Percentiles rank a stretch among this genome's conserved stretches.
Conservation (phyloP, 2,329 filamentous ascomycete genomes). For the Trichoderma pleuroti region DNA sequence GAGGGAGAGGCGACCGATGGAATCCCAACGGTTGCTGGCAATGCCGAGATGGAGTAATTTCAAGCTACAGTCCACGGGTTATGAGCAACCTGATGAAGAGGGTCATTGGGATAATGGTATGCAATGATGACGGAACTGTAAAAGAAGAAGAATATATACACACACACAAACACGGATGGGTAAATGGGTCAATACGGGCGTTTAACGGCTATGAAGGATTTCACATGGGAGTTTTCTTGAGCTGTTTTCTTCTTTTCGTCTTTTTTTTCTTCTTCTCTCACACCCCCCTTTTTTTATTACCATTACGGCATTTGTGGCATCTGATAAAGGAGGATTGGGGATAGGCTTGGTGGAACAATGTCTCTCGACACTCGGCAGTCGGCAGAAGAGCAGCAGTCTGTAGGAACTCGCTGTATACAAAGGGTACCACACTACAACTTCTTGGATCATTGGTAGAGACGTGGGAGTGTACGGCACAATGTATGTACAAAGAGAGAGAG, state of each 20-base stretch:
- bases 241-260: conserved; percentile 24
- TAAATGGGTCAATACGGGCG: conserved; percentile 26
- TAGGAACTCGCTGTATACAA: neutral
- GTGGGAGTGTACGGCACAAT: neutral
- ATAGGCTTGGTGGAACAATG: neutral
- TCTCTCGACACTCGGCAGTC: neutral
- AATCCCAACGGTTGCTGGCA: conserved; percentile 40
- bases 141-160: neutral
- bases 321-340: neutral
- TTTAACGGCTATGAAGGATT: conserved; percentile 38
- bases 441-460: neutral
- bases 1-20: conserved; percentile 54
- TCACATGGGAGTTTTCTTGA: conserved; percentile 30
- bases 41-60: conserved; percentile 42
- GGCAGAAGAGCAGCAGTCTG: neutral
- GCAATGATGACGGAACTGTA: conserved; percentile 7
- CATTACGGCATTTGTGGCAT: neutral
- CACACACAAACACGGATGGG: conserved; percentile 22
- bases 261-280: neutral
- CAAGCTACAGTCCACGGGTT: neutral
- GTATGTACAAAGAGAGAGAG: neutral
- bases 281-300: neutral
- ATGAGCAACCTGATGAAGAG: neutral
- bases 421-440: neutral
- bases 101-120: neutral